Base-by-base conservation (phyloP, 257 asterid genomes). In the Solanum virginianum region DNA sequence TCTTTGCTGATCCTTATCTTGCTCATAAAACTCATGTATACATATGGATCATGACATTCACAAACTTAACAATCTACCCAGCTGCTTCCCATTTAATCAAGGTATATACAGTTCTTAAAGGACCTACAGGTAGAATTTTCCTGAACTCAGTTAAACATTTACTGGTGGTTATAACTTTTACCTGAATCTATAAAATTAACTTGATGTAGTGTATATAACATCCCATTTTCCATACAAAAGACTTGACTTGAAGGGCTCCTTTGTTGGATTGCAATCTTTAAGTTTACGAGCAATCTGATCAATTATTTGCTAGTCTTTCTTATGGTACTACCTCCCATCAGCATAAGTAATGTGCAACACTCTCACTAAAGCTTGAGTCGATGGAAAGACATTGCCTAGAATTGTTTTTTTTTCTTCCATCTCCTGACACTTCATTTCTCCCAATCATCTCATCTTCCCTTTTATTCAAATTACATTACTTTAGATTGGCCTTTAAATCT, bases 221-320 rank as follows among this genome's bases (percentile, higher is more conserved):
- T 96, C 98, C 98, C 99, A 96, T 75, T 96, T 96, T 51, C 99
- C 99, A 75, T 93, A 86, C 20, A 94, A 90, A 57, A 94, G 85
- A 84, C 80, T 65, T 39, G 98, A 94, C 85, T 92, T 92, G 56
- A 94, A 80, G 8, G 98, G 98, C 87, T 89, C 89, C 92, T 91
- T 94, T 43, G 95, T 92, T 65, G 96, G 96, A 90, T 91, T 94
- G 75, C 86, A 88, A 26, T 93, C 95, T 89, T 94, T 96, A 20
- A 92, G 92, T 80, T 90, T 91, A 71, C 92, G 88, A 87, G 91
- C 93, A 87, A 94, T 91, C 98, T 94, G 86, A 59, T 83, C 41
- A 62, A 85, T n/a, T n/a, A n/a, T n/a, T n/a, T n/a, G n/a, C n/a
- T n/a, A n/a, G n/a, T n/a, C n/a, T n/a, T n/a, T n/a, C n/a, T n/a